These are phyloP conservation scores for Oryza australiensis DNA, from an alignment of 176 grass and related monocot genomes.

Conservation along the genomic window DNA sequence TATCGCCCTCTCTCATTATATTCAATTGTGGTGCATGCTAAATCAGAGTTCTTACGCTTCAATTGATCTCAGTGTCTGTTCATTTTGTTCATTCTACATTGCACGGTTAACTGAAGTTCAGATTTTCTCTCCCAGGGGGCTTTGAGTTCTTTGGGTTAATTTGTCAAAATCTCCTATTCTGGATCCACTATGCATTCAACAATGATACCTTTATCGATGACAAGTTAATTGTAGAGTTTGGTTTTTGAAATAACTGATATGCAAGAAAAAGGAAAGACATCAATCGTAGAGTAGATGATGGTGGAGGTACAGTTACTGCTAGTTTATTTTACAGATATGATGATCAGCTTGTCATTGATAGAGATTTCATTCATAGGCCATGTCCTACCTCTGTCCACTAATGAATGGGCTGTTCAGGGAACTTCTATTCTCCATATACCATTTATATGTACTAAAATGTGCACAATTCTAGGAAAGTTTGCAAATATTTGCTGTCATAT, in stretches of 20 bases:
- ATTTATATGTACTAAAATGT: constrained; percentile 23
- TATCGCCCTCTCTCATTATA: background rate
- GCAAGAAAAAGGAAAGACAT: background rate
- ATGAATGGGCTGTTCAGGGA: background rate
- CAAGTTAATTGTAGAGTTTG: background rate
- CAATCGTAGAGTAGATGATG: background rate
- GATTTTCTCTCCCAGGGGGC: background rate
- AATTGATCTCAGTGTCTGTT: background rate
- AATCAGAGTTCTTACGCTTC: constrained; percentile 14
- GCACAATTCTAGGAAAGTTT: background rate
- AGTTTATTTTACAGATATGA: background rate
- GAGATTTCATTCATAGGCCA: background rate
- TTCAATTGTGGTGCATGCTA: constrained; percentile 11
- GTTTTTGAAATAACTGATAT: background rate
- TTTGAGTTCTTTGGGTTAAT: constrained; percentile 13
- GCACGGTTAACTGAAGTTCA: background rate
- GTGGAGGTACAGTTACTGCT: background rate
- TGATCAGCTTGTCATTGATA: background rate
- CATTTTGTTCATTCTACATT: constrained; percentile 32
- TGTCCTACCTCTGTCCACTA: constrained; percentile 1
- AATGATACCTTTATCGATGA: background rate
- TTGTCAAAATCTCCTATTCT: constrained; percentile 30
- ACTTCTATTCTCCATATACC: background rate
- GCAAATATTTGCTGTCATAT: background rate
- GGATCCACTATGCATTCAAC: constrained; percentile 12